Percentiles rank a stretch among this genome's conserved stretches.
Evolutionary conservation across 2,329 filamentous ascomycete genomes (phyloP).

Genomic region (Pyricularia grisea): DNA sequence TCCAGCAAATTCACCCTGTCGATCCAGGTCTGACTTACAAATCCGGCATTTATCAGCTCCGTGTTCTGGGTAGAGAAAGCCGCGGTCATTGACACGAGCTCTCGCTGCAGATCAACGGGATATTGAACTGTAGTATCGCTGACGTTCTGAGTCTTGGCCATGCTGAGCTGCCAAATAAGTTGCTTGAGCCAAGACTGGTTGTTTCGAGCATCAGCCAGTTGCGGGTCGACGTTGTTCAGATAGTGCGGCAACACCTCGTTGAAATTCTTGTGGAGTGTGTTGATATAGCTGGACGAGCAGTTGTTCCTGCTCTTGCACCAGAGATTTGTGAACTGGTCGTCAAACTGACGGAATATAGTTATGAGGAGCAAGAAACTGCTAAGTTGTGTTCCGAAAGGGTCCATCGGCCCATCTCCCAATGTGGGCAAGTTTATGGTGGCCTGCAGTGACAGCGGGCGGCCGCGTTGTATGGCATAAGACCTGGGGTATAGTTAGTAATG

Average conservation of each 20-base stretch:
- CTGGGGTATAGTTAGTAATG: slow-evolving; percentile 21
- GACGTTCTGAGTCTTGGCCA: slow-evolving; percentile 29
- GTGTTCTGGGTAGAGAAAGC: slow-evolving; percentile 64
- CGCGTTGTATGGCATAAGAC: slow-evolving; percentile 62
- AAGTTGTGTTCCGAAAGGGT: slow-evolving; percentile 42
- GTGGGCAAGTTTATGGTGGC: slow-evolving; percentile 59
- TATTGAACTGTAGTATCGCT: slow-evolving; percentile 47
- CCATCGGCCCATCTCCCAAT: slow-evolving; percentile 49
- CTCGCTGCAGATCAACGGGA: slow-evolving; percentile 51
- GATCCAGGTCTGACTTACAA: slow-evolving; percentile 41
- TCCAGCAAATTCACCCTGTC: neutral
- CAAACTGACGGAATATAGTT: slow-evolving; percentile 55
- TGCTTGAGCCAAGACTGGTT: slow-evolving; percentile 59
- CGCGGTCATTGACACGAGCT: slow-evolving; percentile 57
- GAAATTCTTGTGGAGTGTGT: slow-evolving; percentile 52
- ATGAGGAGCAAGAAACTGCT: slow-evolving; percentile 51
- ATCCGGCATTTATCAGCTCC: slow-evolving; percentile 63
- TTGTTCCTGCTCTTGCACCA: slow-evolving; percentile 58
- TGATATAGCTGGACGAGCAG: slow-evolving; percentile 47
- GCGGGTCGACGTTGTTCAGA: slow-evolving; percentile 41
- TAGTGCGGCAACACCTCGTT: slow-evolving; percentile 42
- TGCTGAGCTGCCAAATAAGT: slow-evolving; percentile 52
- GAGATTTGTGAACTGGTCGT: slow-evolving; percentile 51
- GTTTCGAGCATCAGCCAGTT: slow-evolving; percentile 43
- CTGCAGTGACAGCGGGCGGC: slow-evolving; percentile 60